A percentile compares a stretch with the other conserved stretches of the same genome.
Conservation (phyloP, 116 monocot species). For the Papilionanthe hybrid region DNA sequence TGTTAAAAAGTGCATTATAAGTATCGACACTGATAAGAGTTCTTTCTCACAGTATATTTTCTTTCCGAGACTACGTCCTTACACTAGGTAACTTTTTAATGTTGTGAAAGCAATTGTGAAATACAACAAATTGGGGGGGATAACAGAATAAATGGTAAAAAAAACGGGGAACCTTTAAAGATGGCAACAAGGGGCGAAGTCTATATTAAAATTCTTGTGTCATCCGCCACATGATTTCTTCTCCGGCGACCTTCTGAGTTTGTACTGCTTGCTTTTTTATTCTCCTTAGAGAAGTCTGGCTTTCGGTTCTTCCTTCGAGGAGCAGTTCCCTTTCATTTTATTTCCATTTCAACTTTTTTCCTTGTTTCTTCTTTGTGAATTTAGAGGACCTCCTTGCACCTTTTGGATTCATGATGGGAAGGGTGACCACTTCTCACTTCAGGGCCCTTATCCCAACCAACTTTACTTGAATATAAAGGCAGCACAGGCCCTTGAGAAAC, state of each 20-base stretch:
- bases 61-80: too few species aligned
- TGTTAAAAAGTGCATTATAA: neutral
- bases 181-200: neutral
- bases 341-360: slow-evolving; percentile 5
- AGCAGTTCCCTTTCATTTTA: slow-evolving; percentile 6
- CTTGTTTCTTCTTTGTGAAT: neutral
- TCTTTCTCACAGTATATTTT: neutral
- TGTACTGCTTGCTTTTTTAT: neutral
- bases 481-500: neutral
- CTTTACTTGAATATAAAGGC: slow-evolving; percentile 28
- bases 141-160: too few species aligned
- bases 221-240: neutral
- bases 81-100: too few species aligned
- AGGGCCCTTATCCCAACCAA: slow-evolving; percentile 9
- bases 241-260: neutral
- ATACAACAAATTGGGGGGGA: too few species aligned
- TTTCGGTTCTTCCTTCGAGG: slow-evolving; percentile 16
- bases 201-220: neutral
- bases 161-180: slow-evolving; percentile 1
- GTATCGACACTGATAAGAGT: neutral
- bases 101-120: too few species aligned
- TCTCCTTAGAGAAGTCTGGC: slow-evolving; percentile 2
- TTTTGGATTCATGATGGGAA: slow-evolving; percentile 12
- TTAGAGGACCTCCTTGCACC: neutral
- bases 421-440: slow-evolving; percentile 20